A percentile compares a stretch with the other conserved stretches of the same genome.
Evolutionary conservation across 2,329 filamentous ascomycete species (phyloP).

Genomic region (Penicillium nordicum): DNA sequence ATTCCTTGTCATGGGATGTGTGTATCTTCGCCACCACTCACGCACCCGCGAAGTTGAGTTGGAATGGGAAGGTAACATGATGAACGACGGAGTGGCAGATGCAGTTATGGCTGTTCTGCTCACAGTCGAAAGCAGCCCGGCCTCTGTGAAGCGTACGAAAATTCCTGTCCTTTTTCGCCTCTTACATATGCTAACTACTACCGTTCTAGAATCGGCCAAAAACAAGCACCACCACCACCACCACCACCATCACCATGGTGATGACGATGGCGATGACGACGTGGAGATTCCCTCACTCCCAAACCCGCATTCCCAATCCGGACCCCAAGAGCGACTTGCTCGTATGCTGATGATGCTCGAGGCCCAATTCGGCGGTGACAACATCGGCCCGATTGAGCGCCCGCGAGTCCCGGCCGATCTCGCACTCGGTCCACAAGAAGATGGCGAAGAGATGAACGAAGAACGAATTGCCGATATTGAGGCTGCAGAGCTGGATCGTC

Average conservation of each 20-base stretch:
- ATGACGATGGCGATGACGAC: constrained; percentile 36
- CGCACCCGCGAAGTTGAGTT: constrained; percentile 76
- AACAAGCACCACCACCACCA: constrained; percentile 56
- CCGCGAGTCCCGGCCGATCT: constrained; percentile 47
- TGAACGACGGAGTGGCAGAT: constrained; percentile 97
- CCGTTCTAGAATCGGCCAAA: constrained; percentile 53
- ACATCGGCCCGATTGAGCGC: constrained; percentile 68
- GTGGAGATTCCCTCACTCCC: constrained; percentile 43
- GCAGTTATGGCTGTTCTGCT: constrained; percentile 90
- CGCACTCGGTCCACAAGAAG: constrained; percentile 16
- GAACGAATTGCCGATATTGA: constrained; percentile 53
- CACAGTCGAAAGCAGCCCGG: constrained; percentile 88
- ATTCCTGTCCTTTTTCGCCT: neutral
- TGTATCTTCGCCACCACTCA: constrained; percentile 72
- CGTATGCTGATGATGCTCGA: constrained; percentile 95
- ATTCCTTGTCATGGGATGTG: constrained; percentile 81
- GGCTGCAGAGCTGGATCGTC: constrained; percentile 67
- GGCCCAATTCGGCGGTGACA: constrained; percentile 85
- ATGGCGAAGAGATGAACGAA: constrained; percentile 39
- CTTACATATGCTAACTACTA: constrained; percentile 16
- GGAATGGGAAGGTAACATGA: constrained; percentile 96
- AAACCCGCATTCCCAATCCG: constrained; percentile 72
- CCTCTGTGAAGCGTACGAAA: constrained; percentile 79
- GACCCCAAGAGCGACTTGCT: constrained; percentile 71
- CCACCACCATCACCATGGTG: constrained; percentile 44